Percentiles rank a stretch among this genome's conserved stretches.
phyloP scores from a whole-genome alignment of 2,329 filamentous ascomycete species.

The Phoma sp. region DNA sequence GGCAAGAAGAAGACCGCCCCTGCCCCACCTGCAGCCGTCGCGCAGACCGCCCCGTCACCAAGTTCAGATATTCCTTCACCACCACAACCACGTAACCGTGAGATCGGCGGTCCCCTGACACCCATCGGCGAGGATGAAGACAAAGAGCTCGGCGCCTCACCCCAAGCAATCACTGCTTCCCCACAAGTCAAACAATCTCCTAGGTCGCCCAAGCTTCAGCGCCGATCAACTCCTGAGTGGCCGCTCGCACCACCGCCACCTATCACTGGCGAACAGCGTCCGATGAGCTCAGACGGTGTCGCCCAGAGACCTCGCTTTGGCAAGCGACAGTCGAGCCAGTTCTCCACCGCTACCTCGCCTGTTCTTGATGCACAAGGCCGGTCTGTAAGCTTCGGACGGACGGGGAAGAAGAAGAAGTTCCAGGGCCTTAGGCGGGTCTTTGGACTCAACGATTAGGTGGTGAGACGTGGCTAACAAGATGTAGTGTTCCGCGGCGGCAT shows the following conservation, averaged over 20 bases:
- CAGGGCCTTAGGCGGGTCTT: conserved; percentile 70
- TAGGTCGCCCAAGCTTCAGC: conserved; percentile 55
- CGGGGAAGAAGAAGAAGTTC: conserved; percentile 70
- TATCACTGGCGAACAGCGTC: conserved; percentile 32
- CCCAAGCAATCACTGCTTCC: conserved; percentile 11
- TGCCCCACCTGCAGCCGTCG: conserved; percentile 33
- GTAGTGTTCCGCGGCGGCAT: conserved; percentile 2
- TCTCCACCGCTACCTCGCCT: conserved; percentile 29
- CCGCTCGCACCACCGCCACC: conserved; percentile 52
- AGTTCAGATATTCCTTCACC: conserved; percentile 38
- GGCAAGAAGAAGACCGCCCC: conserved; percentile 65
- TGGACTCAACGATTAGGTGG: conserved; percentile 59
- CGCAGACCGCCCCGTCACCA: conserved; percentile 21
- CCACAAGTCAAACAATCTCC: conserved; percentile 39
- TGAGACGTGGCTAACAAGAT: conserved; percentile 21
- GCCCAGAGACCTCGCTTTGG: conserved; percentile 30
- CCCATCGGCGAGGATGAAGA: conserved; percentile 45
- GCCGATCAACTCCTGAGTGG: conserved; percentile 57
- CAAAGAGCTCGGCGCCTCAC: conserved; percentile 22
- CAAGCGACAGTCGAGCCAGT: conserved; percentile 30
- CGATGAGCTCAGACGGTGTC: conserved; percentile 42
- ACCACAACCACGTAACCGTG: conserved; percentile 35
- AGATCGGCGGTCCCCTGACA: conserved; percentile 35
- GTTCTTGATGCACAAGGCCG: conserved; percentile 24
- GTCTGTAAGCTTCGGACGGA: conserved; percentile 37